Percentiles rank a stretch among this genome's conserved stretches.
phyloP scores from a whole-genome alignment of 306 rosid genomes.

The Cicer pinnatifidum region DNA sequence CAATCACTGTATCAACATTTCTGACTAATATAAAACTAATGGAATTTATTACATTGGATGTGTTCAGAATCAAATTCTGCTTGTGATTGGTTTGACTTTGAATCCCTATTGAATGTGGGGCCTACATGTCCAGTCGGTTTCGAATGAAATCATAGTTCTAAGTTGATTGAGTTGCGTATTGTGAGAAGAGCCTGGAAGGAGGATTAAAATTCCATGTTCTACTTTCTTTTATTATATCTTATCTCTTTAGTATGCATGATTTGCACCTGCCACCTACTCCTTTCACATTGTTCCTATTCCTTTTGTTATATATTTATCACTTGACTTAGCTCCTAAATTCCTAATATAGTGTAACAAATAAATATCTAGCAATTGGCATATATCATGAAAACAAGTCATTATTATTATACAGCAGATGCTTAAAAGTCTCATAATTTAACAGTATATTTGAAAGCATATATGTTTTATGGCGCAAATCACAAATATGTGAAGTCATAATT shows the following conservation, averaged over 20 bases:
- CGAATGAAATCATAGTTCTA: neutral
- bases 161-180: neutral
- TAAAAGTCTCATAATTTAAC: neutral
- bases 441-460: too few species aligned
- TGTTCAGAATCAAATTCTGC: neutral
- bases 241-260: too few species aligned
- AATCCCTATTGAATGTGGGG: neutral
- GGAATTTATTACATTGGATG: neutral
- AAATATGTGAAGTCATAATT: neutral
- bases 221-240: too few species aligned
- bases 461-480: neutral
- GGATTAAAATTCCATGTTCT: too few species aligned
- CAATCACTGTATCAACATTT: neutral
- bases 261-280: too few species aligned
- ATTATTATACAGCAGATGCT: too few species aligned
- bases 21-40: neutral
- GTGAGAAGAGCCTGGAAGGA: neutral
- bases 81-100: neutral
- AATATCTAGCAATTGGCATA: too few species aligned
- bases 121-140: neutral
- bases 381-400: too few species aligned
- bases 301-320: constrained; percentile 3
- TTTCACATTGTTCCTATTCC: too few species aligned
- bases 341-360: too few species aligned
- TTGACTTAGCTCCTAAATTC: neutral